Conservation (phyloP, 768 basidiomycete species). For the Pleurotus salmoneostramineus region DNA sequence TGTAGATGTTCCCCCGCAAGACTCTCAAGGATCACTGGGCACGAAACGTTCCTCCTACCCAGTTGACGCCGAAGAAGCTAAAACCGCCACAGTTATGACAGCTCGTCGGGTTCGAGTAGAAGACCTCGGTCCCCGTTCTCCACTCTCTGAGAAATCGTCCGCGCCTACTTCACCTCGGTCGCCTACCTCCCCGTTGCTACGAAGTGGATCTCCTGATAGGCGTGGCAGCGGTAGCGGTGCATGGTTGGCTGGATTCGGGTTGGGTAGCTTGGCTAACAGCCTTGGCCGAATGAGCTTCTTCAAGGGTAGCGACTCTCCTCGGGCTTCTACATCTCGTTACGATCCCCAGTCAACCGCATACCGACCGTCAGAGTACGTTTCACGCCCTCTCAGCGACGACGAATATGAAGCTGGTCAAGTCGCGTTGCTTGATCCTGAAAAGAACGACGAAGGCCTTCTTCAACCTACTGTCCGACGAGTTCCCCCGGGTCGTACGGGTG, state of each 20-base stretch:
- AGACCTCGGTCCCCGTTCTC: slow-evolving; percentile 27
- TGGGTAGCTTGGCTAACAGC: slow-evolving; percentile 28
- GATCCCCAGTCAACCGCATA: slow-evolving; percentile 7
- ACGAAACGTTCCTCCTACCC: slow-evolving; percentile 29
- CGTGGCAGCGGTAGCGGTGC: slow-evolving; percentile 3
- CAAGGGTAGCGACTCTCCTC: slow-evolving; percentile 26
- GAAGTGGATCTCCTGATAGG: not conserved
- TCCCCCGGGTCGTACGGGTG: slow-evolving; percentile 31
- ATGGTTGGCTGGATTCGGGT: slow-evolving; percentile 36
- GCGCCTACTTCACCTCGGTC: slow-evolving; percentile 13
- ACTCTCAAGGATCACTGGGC: slow-evolving; percentile 14
- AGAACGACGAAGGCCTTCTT: slow-evolving; percentile 18
- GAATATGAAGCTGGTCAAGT: slow-evolving; percentile 45
- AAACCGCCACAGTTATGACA: slow-evolving; percentile 47
- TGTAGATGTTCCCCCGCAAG: slow-evolving; percentile 8
- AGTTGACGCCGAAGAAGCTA: slow-evolving; percentile 36
- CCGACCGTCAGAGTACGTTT: slow-evolving; percentile 18
- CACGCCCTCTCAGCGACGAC: slow-evolving; percentile 25
- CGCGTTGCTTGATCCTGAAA: slow-evolving; percentile 19
- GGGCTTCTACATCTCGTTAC: slow-evolving; percentile 15
- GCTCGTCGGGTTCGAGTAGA: slow-evolving; percentile 46
- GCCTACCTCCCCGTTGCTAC: slow-evolving; percentile 10
- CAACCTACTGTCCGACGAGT: slow-evolving; percentile 23
- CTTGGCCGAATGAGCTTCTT: slow-evolving; percentile 62
- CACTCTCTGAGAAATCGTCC: slow-evolving; percentile 17